Evolutionary conservation across 306 rosid genomes (phyloP).

Genomic region (Corylus americana): DNA sequence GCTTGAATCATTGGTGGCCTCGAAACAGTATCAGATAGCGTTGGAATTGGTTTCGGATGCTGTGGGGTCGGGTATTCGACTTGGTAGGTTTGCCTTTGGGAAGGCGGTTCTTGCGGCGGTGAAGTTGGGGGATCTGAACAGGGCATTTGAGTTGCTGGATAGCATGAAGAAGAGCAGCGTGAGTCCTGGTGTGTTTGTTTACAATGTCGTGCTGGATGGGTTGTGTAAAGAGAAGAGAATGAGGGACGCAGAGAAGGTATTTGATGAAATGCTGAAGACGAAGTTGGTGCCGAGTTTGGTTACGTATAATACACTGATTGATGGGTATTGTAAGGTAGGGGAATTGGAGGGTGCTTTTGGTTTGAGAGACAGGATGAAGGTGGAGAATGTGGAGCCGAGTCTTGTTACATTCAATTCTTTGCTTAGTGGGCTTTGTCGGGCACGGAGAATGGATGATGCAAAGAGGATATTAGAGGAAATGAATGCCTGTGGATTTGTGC

Average conservation of each 20-base stretch:
- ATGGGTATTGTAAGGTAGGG: constrained; percentile 69
- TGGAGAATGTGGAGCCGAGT: constrained; percentile 46
- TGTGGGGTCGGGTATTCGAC: constrained; percentile 50
- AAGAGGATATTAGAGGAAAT: constrained; percentile 57
- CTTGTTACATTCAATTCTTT: constrained; percentile 65
- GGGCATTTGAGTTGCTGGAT: constrained; percentile 40
- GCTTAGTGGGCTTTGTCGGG: constrained; percentile 62
- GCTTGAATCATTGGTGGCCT: constrained; percentile 44
- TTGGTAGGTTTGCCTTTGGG: constrained; percentile 44
- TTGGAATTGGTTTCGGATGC: constrained; percentile 49
- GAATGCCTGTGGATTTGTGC: constrained; percentile 51
- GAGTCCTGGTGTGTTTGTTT: constrained; percentile 47
- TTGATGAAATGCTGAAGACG: constrained; percentile 62
- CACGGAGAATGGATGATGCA: constrained; percentile 52
- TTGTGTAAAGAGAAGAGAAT: constrained; percentile 53
- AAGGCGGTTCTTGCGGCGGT: constrained; percentile 67
- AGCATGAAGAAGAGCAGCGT: constrained; percentile 50
- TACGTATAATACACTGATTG: constrained; percentile 63
- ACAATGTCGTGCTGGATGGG: constrained; percentile 55
- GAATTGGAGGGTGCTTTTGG: constrained; percentile 59
- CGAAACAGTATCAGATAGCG: constrained; percentile 34
- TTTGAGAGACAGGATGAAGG: constrained; percentile 64
- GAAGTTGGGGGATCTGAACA: constrained; percentile 51
- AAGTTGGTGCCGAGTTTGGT: constrained; percentile 46
- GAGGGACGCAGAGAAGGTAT: constrained; percentile 59